Conservation (phyloP, 441 rosid genomes). For the Populus hybrid region DNA sequence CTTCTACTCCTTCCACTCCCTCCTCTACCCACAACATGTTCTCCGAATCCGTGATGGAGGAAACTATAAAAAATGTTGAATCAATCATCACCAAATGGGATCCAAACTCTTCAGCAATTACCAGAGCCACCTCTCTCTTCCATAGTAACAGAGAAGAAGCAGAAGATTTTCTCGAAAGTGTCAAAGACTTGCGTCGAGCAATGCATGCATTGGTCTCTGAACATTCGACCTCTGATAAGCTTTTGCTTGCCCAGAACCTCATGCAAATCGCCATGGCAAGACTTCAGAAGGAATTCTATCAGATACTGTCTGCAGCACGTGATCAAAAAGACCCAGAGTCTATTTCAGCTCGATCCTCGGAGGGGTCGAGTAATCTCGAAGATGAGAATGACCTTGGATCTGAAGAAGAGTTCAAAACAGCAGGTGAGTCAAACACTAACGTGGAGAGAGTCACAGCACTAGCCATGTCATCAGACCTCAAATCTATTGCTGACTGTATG, state of each 20-base stretch:
- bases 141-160: constrained; percentile 43
- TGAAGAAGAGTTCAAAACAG: constrained; percentile 33
- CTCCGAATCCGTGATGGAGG: constrained; percentile 39
- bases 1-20: constrained; percentile 9
- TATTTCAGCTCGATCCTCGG: constrained; percentile 44
- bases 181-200: constrained; percentile 45
- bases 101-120: constrained; percentile 29
- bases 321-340: constrained; percentile 40
- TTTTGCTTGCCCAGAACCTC: constrained; percentile 45
- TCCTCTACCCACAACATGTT: constrained; percentile 21
- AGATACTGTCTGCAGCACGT: constrained; percentile 36
- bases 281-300: constrained; percentile 55
- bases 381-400: constrained; percentile 16
- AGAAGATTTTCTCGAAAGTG: constrained; percentile 38
- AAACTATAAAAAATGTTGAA: constrained; percentile 40
- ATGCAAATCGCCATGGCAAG: constrained; percentile 66
- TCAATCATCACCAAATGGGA: constrained; percentile 64
- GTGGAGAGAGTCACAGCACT: constrained; percentile 36
- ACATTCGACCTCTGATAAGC: constrained; percentile 34
- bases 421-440: constrained; percentile 34
- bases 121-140: constrained; percentile 38
- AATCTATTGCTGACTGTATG: constrained; percentile 67
- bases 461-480: constrained; percentile 43
- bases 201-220: constrained; percentile 52
- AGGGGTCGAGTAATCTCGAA: constrained; percentile 28